Base-by-base conservation (phyloP, 2,329 filamentous ascomycete genomes). In the Neopestalotiopsis sp. region DNA sequence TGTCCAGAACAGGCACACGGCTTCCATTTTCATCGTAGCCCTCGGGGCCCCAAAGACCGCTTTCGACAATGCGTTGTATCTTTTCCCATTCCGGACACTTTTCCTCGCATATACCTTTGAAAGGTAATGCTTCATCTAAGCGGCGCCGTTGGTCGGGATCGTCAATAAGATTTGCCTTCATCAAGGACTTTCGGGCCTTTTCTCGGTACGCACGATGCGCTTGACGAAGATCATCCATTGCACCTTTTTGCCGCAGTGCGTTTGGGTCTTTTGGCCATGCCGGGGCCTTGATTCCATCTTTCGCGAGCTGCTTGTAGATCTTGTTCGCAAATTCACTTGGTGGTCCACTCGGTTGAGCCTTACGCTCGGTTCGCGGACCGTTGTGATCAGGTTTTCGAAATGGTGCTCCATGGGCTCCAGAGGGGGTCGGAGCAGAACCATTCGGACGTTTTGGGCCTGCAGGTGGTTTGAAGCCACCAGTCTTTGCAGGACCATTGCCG, bases 1-100 rank as follows among this genome's bases (percentile, higher is more conserved):
- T 83, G 3, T 79, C 75, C 0, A 85, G 86, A 24, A 82, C 81
- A 4, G 88, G 82, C 74, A 86, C 85, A 24, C 79, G 72, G 4
- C 82, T 80, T 45, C 81, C 82, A 68, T 81, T 71, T 67, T 81
- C 73, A 28, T 73, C 73, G 30, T 83, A 82, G 73, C 88, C 90
- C 74, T 91, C 89, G 6, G 87, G 82, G 6, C 79, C 79, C 71
- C 87, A 85, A 28, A 90, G 84, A 70, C 91, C 88, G 73, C 84
- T 81, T 75, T 91, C 88, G 62, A 86, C 86, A 68, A 92, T 91
- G 70, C 90, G 85, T 64, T 84, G 87, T 42, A 90, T 85, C 76
- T 87, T 88, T 76, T 92, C 90, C 77, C 87, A 91, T 71, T 91
- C 88, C 5, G 90, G 90, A 70, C 90, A 92, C 90, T 91, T 92